phyloP scores from a whole-genome alignment of 2,329 filamentous ascomycete genomes.

The Aureobasidium leucospermi region DNA sequence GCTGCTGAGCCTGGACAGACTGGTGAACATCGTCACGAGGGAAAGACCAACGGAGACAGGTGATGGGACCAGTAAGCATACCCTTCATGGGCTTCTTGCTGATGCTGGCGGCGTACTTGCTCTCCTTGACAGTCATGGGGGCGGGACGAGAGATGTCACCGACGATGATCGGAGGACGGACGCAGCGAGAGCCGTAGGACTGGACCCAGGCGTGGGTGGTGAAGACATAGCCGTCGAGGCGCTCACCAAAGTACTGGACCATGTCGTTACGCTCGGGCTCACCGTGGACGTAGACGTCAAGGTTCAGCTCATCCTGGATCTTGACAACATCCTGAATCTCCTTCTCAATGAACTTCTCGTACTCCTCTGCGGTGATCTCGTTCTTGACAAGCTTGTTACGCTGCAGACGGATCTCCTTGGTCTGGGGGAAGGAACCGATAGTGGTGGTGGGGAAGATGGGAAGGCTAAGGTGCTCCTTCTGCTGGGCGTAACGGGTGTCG shows the following conservation, averaged over 20 bases:
- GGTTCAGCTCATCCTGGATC: slow-evolving; percentile 95
- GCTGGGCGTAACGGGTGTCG: slow-evolving; percentile 73
- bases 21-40: slow-evolving; percentile 99
- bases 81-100: slow-evolving; percentile 99
- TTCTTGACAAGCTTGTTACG: slow-evolving; percentile 99
- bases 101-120: slow-evolving; percentile 93
- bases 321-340: slow-evolving; percentile 93
- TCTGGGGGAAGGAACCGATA: slow-evolving; percentile 99
- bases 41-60: slow-evolving; percentile 99
- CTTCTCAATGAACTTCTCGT: slow-evolving; percentile 99
- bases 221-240: slow-evolving; percentile 93
- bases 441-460: slow-evolving; percentile 98
- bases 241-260: slow-evolving; percentile 99
- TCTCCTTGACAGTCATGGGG: slow-evolving; percentile 99
- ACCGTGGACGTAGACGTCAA: slow-evolving; percentile 96
- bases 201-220: slow-evolving; percentile 99
- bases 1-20: slow-evolving; percentile 97
- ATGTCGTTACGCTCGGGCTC: slow-evolving; percentile 99
- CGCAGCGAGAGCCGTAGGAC: slow-evolving; percentile 96
- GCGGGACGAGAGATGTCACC: slow-evolving; percentile 95
- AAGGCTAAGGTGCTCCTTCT: slow-evolving; percentile 87
- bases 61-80: slow-evolving; percentile 99
- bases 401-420: slow-evolving; percentile 93
- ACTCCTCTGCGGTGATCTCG: slow-evolving; percentile 85
- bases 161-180: slow-evolving; percentile 95